Percentiles rank a stretch among this genome's conserved stretches.
phyloP scores from a whole-genome alignment of 2,329 filamentous ascomycete species.

The Pyrenophora tritici-repentis region DNA sequence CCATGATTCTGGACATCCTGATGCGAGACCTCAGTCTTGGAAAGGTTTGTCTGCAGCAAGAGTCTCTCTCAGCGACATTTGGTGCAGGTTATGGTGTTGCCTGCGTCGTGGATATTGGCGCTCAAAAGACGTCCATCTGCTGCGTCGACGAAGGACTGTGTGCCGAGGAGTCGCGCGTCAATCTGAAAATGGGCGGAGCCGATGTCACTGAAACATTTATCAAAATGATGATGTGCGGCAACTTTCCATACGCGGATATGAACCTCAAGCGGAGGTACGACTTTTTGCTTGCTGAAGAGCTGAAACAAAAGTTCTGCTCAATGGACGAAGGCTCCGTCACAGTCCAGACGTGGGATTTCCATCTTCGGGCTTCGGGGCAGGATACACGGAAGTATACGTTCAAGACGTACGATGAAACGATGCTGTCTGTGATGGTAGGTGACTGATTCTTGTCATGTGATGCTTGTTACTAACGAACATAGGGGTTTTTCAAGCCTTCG shows the following conservation, averaged over 20 bases:
- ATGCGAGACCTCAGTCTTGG: conserved; percentile 90
- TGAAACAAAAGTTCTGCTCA: conserved; percentile 92
- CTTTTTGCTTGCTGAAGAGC: conserved; percentile 89
- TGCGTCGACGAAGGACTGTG: conserved; percentile 97
- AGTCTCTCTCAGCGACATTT: conserved; percentile 92
- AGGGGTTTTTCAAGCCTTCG: conserved; percentile 84
- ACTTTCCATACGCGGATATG: conserved; percentile 94
- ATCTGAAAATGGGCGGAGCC: conserved; percentile 89
- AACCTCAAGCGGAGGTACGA: conserved; percentile 90
- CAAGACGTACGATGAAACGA: conserved; percentile 96
- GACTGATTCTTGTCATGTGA: neutral
- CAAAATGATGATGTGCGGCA: conserved; percentile 97
- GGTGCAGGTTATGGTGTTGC: conserved; percentile 92
- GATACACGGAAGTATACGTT: conserved; percentile 92
- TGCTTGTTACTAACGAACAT: conserved; percentile 15
- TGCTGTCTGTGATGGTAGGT: conserved; percentile 80
- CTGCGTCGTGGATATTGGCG: conserved; percentile 94
- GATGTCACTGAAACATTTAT: conserved; percentile 94
- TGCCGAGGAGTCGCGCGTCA: conserved; percentile 91
- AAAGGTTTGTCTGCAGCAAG: conserved; percentile 90
- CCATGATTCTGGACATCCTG: conserved; percentile 79
- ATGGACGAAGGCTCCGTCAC: conserved; percentile 89
- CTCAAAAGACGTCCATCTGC: conserved; percentile 95
- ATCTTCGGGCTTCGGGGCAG: conserved; percentile 84
- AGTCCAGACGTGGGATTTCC: conserved; percentile 86